A percentile compares a stretch with the other conserved stretches of the same genome.
Conservation (phyloP, 176 grass and related monocot species). For the Puccinellia tenuiflora region DNA sequence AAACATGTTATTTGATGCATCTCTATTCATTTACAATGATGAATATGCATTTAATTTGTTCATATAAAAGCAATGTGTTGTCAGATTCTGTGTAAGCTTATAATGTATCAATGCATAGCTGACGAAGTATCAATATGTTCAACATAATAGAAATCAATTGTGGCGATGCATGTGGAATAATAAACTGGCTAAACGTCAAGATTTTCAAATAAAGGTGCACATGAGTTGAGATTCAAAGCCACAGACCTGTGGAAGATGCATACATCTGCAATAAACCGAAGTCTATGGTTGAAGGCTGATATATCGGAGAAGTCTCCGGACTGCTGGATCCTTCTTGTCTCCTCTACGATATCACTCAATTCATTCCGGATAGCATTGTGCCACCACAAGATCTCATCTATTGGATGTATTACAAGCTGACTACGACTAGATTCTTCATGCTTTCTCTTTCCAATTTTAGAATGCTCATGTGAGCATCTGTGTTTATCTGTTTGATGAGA, state of each 20-base stretch:
- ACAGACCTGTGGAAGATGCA: conserved; percentile 85
- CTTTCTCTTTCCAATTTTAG: conserved; percentile 57
- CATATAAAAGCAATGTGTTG: not conserved
- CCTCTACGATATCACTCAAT: conserved; percentile 60
- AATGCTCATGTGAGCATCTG: conserved; percentile 30
- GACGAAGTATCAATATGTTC: not conserved
- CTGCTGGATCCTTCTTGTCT: conserved; percentile 53
- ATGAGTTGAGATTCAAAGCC: conserved; percentile 15
- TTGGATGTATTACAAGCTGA: conserved; percentile 45
- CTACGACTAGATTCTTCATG: conserved; percentile 27
- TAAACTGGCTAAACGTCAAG: not conserved
- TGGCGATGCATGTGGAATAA: not conserved
- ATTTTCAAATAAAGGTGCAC: conserved; percentile 17
- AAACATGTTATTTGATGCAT: not conserved
- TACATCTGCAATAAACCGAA: conserved; percentile 81
- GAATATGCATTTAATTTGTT: not conserved
- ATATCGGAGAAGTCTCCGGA: conserved; percentile 71
- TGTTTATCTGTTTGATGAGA: conserved; percentile 23
- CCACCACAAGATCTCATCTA: conserved; percentile 95
- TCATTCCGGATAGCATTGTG: conserved; percentile 75
- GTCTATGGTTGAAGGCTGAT: conserved; percentile 50
- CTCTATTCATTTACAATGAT: not conserved
- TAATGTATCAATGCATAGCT: not conserved
- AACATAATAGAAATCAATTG: not conserved
- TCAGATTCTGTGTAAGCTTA: not conserved